Base-by-base conservation (phyloP, 805 yeast genomes). In the Yamadazyma takamatsuzukensis region DNA sequence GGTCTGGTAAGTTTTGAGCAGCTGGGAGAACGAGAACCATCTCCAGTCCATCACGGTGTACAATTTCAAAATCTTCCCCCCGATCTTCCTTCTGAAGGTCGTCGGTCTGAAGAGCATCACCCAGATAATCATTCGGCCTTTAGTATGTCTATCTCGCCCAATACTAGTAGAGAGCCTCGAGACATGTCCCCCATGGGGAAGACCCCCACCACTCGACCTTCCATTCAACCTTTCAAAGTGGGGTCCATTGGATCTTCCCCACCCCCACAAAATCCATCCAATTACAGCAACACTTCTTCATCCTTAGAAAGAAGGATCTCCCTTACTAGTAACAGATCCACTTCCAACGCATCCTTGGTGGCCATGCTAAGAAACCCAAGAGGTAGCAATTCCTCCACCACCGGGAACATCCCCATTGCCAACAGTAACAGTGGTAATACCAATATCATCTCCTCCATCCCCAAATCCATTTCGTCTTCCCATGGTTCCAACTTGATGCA, bases 181-280 rank as follows among this genome's bases (percentile, higher is more conserved):
- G 29, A 25, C 6, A 11, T 4, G 11, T 39, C 52, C 2, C 44
- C 49, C 4, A 32, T 17, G 13, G 18, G 11, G 11, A 25, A 31
- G 21, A 30, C 14, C 38, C 42, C 17, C 27, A 36, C 15, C 41
- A 44, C n/a, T 30, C 30, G 55, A 18, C 58, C 74, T 34, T 41
- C 66, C 4, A 68, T 76, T 11, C 81, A 76, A 39, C 78, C 83
- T 3, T 80, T 80, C 57, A 77, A 74, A 40, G 73, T 76, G 3
- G 83, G 85, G 0, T 75, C 85, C 0, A 61, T 80, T 19, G 58
- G 76, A 12, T 55, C 49, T 26, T 61, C 70, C 1, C 67, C 70
- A 1, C 61, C 72, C 42, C 47, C 67, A 48, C 36, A 61, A 44
- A 22, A 21, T 13, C 10, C 18, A 3, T 27, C 13, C 13, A 13